Conservation (phyloP, 768 basidiomycete species). For the Boletus patriciae region DNA sequence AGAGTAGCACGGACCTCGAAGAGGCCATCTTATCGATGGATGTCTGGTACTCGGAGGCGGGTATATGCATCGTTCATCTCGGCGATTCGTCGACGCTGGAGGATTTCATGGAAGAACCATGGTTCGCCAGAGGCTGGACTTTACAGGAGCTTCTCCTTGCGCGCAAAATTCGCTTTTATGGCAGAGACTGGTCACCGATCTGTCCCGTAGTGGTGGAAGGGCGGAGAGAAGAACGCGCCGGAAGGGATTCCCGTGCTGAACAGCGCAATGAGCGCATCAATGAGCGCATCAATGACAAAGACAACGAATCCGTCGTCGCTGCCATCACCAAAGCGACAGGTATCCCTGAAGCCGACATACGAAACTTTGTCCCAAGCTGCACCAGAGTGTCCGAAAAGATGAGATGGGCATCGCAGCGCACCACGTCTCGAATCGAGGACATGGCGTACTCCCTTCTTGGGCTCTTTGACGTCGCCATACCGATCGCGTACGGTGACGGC, state of each 20-base stretch:
- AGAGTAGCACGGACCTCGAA: conserved; percentile 28
- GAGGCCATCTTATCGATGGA: conserved; percentile 27
- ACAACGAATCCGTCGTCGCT: conserved; percentile 16
- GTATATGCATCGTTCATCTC: conserved; percentile 27
- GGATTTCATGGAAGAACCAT: conserved; percentile 24
- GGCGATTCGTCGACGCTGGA: conserved; percentile 19
- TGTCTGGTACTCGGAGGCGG: conserved; percentile 26
- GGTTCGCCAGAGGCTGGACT: conserved; percentile 27
- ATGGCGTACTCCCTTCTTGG: conserved; percentile 26
- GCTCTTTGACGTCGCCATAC: conserved; percentile 23
- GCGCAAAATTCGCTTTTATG: conserved; percentile 26
- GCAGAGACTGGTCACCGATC: conserved; percentile 24
- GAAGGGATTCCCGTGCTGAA: conserved; percentile 11
- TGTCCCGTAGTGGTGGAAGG: conserved; percentile 13
- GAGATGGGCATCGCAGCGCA: conserved; percentile 25
- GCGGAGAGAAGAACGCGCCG: conserved; percentile 15
- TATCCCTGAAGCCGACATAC: conserved; percentile 24
- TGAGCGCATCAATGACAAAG: conserved; percentile 21
- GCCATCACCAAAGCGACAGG: conserved; percentile 18
- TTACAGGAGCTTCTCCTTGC: conserved; percentile 25
- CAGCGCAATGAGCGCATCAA: conserved; percentile 3
- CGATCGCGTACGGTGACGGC: conserved; percentile 27
- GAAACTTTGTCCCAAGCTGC: conserved; percentile 20
- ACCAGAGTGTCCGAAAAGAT: conserved; percentile 25
- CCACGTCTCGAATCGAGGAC: conserved; percentile 25